Base-by-base conservation (phyloP, 257 asterid genomes). In the Ehretia macrophylla region DNA sequence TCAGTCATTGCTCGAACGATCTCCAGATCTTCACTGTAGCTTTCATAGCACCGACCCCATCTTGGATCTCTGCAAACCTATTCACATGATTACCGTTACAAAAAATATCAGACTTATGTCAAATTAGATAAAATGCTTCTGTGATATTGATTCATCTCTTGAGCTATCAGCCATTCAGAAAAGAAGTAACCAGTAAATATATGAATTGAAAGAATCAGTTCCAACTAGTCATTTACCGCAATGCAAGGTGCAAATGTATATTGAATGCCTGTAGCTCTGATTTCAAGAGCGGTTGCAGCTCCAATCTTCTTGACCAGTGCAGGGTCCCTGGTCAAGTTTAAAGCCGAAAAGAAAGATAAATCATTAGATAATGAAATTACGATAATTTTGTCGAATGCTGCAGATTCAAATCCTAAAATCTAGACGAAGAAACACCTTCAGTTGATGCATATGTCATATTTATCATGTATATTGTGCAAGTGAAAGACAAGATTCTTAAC, bases 51-150 rank as follows among this genome's bases (percentile, higher is more conserved):
- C 44, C 96, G 75, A 10, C 96, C 96, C 96, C 96, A 88, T 63
- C 96, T 79, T 1, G 90, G 95, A 74, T 88, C 96, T 77, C 96
- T 69, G 27, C 96, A 88, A 0, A 88, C 96, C 96, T 87, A 59
- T 11, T 14, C 55, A 58, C 12, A 16, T 17, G 20, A 17, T 8
- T 32, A 42, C 16, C 47, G 4, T 38, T 42, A 42, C 47, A 42
- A 42, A 10, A 42, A 10, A 2, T 42, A 1, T 42, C 47, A 42
- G 8, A 42, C 35, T 27, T 27, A 3, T 1, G 35, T 6, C 6
- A 27, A 27, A 3, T 27, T 6, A 27, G 35, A 27, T 27, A 1
- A 6, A 27, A 27, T 27, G 3, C 35, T 27, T 27, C n/a, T n/a
- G n/a, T n/a, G n/a, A n/a, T n/a, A n/a, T n/a, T n/a, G n/a, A n/a